A percentile compares a stretch with the other conserved stretches of the same genome.
Evolutionary conservation across 164 flowering plant species (phyloP).

Genomic region (Kingdonia uniflora): DNA sequence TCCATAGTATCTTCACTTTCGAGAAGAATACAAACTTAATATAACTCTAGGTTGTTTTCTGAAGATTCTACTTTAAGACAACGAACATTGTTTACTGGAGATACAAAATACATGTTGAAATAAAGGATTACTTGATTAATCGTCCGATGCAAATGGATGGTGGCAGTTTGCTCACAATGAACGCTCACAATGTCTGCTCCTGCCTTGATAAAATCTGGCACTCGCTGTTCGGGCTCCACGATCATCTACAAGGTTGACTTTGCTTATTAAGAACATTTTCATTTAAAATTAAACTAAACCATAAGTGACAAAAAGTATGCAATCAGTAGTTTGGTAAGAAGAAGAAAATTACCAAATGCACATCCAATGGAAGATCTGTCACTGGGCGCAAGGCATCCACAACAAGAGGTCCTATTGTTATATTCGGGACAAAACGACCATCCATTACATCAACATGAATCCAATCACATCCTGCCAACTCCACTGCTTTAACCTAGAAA

Average conservation of each 20-base stretch:
- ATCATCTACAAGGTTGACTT: slow-evolving; percentile 59
- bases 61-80: too few species aligned
- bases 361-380: slow-evolving; percentile 95
- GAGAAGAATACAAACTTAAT: too few species aligned
- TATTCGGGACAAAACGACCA: slow-evolving; percentile 98
- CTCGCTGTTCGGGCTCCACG: slow-evolving; percentile 96
- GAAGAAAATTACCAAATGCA: slow-evolving; percentile 63
- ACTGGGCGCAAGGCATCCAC: slow-evolving; percentile 97
- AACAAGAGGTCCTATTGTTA: slow-evolving; percentile 94
- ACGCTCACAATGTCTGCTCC: slow-evolving; percentile 98
- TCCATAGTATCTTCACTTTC: too few species aligned
- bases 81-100: too few species aligned
- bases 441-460: slow-evolving; percentile 99
- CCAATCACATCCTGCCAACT: slow-evolving; percentile 99
- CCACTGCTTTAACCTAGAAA: slow-evolving; percentile 92
- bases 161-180: slow-evolving; percentile 91
- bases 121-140: slow-evolving; percentile 52
- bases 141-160: slow-evolving; percentile 93
- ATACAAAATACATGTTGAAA: neutral
- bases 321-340: too few species aligned
- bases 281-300: too few species aligned
- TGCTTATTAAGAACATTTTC: slow-evolving; percentile 6
- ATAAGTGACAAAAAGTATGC: too few species aligned
- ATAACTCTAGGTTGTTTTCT: too few species aligned
- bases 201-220: slow-evolving; percentile 93